These are phyloP conservation scores for Pestalotiopsis fici DNA, from an alignment of 2,329 filamentous ascomycete genomes.

Conservation along the genomic window DNA sequence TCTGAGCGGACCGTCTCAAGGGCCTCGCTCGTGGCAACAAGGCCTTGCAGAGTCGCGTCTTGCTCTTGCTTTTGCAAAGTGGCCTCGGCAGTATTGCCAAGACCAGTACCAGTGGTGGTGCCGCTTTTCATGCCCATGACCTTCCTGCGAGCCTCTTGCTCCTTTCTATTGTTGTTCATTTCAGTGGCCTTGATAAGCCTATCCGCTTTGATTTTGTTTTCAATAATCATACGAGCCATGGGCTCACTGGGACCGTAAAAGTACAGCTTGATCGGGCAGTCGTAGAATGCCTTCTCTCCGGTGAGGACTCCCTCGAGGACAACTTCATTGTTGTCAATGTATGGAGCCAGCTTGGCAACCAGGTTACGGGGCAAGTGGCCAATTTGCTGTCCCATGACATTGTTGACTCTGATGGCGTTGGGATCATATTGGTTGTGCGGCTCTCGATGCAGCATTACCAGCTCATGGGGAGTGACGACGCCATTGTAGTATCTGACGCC, in stretches of 20 bases:
- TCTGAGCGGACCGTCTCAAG: slow-evolving; percentile 65
- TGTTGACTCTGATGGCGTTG: slow-evolving; percentile 79
- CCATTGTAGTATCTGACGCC: slow-evolving; percentile 56
- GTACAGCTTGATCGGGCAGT: slow-evolving; percentile 71
- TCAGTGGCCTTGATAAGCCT: slow-evolving; percentile 62
- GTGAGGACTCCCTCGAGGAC: slow-evolving; percentile 69
- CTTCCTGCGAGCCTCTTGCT: slow-evolving; percentile 54
- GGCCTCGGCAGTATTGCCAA: slow-evolving; percentile 25
- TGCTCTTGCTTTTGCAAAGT: slow-evolving; percentile 25
- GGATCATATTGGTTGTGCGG: slow-evolving; percentile 66
- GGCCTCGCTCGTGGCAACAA: slow-evolving; percentile 66
- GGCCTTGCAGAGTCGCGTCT: slow-evolving; percentile 58
- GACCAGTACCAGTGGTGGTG: slow-evolving; percentile 35
- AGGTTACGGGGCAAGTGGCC: slow-evolving; percentile 73
- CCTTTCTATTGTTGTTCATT: slow-evolving; percentile 53
- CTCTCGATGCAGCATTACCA: slow-evolving; percentile 60
- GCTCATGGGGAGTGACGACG: slow-evolving; percentile 58
- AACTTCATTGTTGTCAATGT: slow-evolving; percentile 65
- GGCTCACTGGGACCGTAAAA: slow-evolving; percentile 69
- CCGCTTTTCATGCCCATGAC: slow-evolving; percentile 39
- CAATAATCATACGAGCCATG: slow-evolving; percentile 52
- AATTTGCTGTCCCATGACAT: slow-evolving; percentile 74
- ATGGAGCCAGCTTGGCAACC: slow-evolving; percentile 72
- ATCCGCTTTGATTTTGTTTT: slow-evolving; percentile 62
- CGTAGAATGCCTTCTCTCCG: slow-evolving; percentile 65